Conservation (phyloP, 2,329 filamentous ascomycete species). For the Fusarium sp. region DNA sequence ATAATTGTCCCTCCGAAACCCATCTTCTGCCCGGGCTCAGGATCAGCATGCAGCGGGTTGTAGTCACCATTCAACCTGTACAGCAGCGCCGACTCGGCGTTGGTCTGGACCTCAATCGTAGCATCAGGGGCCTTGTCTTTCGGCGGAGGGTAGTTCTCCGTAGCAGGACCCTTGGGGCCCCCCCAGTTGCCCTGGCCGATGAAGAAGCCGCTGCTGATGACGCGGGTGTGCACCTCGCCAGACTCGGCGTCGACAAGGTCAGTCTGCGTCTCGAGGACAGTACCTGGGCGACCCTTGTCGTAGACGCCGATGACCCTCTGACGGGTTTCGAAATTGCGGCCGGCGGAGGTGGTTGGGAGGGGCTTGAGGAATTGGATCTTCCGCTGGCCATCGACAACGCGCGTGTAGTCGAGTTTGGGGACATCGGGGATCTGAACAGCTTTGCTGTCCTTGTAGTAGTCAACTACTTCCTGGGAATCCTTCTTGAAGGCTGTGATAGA, state of each 20-base stretch:
- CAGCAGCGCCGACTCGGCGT: slow-evolving; percentile 51
- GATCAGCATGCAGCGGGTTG: slow-evolving; percentile 58
- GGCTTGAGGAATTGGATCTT: slow-evolving; percentile 51
- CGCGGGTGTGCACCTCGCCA: slow-evolving; percentile 50
- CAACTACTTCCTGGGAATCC: slow-evolving; percentile 56
- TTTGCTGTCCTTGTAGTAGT: slow-evolving; percentile 51
- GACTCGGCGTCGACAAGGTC: slow-evolving; percentile 52
- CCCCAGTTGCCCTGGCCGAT: slow-evolving; percentile 58
- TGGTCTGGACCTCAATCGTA: slow-evolving; percentile 51
- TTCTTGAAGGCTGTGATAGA: slow-evolving; percentile 52
- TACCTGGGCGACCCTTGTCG: slow-evolving; percentile 48
- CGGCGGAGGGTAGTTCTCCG: slow-evolving; percentile 45
- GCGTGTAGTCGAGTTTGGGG: slow-evolving; percentile 53
- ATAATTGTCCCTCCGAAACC: slow-evolving; percentile 58
- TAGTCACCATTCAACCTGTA: slow-evolving; percentile 60
- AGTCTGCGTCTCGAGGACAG: slow-evolving; percentile 52
- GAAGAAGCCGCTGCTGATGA: slow-evolving; percentile 54
- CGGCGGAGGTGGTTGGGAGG: slow-evolving; percentile 50
- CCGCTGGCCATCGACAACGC: slow-evolving; percentile 55
- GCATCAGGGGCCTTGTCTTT: slow-evolving; percentile 49
- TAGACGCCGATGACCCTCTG: slow-evolving; percentile 56
- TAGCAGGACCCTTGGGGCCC: slow-evolving; percentile 53
- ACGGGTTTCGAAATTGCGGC: slow-evolving; percentile 52
- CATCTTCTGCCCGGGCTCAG: slow-evolving; percentile 52
- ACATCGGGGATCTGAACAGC: slow-evolving; percentile 50